phyloP scores from a whole-genome alignment of 495 filamentous ascomycete genomes.

The Bryoglossum gracile region DNA sequence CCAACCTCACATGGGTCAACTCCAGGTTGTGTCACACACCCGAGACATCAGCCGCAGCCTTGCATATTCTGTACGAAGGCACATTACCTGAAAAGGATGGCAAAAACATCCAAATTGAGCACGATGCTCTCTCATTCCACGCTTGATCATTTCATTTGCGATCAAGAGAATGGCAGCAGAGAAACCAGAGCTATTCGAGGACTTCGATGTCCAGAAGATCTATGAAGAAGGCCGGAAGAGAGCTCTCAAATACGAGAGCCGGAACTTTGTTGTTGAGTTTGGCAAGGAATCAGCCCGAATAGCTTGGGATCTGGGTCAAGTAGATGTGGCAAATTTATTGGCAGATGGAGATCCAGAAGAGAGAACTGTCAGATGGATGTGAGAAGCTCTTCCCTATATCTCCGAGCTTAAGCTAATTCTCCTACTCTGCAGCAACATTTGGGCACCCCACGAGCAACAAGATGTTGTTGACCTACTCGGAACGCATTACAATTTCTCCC shows the following conservation, averaged over 20 bases:
- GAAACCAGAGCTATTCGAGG: slow-evolving; percentile 33
- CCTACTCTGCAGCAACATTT: slow-evolving; percentile 52
- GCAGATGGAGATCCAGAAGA: slow-evolving; percentile 18
- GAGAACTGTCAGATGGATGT: slow-evolving; percentile 60
- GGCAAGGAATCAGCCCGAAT: slow-evolving; percentile 54
- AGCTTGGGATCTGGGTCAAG: slow-evolving; percentile 47
- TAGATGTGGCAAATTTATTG: slow-evolving; percentile 36
- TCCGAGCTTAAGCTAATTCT: neutral
- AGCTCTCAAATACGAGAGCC: slow-evolving; percentile 34
- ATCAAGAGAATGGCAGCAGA: slow-evolving; percentile 4
- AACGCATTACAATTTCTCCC: slow-evolving; percentile 58
- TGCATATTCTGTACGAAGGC: too few species aligned
- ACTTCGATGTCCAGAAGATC: slow-evolving; percentile 47
- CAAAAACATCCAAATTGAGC: neutral
- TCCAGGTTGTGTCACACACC: too few species aligned
- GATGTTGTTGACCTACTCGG: slow-evolving; percentile 45
- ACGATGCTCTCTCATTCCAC: slow-evolving; percentile 1
- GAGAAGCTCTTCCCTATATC: slow-evolving; percentile 24
- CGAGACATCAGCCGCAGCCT: slow-evolving; percentile 11
- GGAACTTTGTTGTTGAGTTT: slow-evolving; percentile 69
- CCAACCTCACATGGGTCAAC: too few species aligned
- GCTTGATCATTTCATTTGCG: neutral
- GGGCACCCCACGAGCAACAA: slow-evolving; percentile 56
- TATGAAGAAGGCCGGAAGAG: slow-evolving; percentile 35
- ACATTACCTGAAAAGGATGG: too few species aligned